A percentile compares a stretch with the other conserved stretches of the same genome.
These are phyloP conservation scores for Lotus japonicus DNA, from an alignment of 306 rosid species.

Conservation along the genomic window DNA sequence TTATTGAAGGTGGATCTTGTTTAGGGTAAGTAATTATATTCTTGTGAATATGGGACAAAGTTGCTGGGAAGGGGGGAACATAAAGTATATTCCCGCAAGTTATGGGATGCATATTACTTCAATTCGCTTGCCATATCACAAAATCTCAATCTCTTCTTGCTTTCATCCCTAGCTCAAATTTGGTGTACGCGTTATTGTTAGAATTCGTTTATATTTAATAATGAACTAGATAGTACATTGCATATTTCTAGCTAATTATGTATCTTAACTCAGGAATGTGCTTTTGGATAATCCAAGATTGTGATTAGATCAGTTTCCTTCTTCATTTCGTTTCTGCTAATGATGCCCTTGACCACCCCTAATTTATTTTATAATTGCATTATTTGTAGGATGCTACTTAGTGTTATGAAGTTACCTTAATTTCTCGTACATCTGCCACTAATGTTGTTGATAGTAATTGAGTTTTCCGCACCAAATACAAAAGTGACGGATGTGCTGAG, in stretches of 20 bases:
- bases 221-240: background rate
- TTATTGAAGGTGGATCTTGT: background rate
- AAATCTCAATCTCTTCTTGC: background rate
- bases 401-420: too few relatives aligned
- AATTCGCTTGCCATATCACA: background rate
- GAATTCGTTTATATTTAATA: background rate
- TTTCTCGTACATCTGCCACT: too few relatives aligned
- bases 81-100: background rate
- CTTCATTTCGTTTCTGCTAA: background rate
- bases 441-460: too few relatives aligned
- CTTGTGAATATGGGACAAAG: background rate
- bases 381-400: conserved; percentile 13
- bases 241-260: background rate
- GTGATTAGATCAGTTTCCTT: background rate
- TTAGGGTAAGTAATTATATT: conserved; percentile 7
- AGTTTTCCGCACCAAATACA: too few relatives aligned
- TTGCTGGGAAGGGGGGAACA: background rate
- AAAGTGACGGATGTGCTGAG: too few relatives aligned
- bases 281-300: background rate
- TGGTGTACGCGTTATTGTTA: background rate
- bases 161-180: background rate
- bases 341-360: background rate
- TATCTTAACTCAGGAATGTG: background rate
- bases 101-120: background rate
- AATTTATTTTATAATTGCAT: background rate